Base-by-base conservation (phyloP, 768 basidiomycete species). In the Amanita rimosa region DNA sequence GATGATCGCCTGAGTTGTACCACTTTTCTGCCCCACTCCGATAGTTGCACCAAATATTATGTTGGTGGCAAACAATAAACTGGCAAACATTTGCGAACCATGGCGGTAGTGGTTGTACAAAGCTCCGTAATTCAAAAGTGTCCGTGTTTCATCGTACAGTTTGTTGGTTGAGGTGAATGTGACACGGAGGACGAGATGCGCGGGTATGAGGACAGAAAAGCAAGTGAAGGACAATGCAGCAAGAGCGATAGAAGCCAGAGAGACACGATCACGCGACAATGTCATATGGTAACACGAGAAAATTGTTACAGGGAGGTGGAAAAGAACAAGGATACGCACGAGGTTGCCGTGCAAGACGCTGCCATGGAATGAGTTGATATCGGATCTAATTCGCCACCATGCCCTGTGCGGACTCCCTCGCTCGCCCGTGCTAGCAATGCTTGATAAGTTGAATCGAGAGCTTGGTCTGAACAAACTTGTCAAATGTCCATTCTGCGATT, bases 61-160 rank as follows among this genome's bases (percentile, higher is more conserved):
- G 59, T 92, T 97, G 44, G 83, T 84, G 4, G 78, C 74, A 56
- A 99, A 83, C 46, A 90, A 73, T 22, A 94, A 69, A 44, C 75
- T 76, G 1, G 89, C 83, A 64, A 95, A 99, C 52, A 92, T 73
- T 60, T 94, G 90, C 16, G 88, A 91, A 13, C 89, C 86, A 57
- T 89, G 87, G 14, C 88, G 79, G 63, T 93, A 98, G 56, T 92
- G 85, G 64, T 94, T 96, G 66, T 99, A 99, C 48, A 97, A 73
- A 24, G 93, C 89, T 11, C 96, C 95, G 16, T 93, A 74, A 3
- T 83, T 77, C 16, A 99, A 82, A 14, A 98, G 72, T 0, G 94
- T 96, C 54, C 89, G 77, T 1, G 91, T 94, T 64, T 95, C 92
- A 54, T 95, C 92, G 62, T 98, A 98, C 4, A 98, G 73, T 60